Evolutionary conservation across 2,329 filamentous ascomycete species (phyloP).

Genomic region (Penicillium hesseltinei): DNA sequence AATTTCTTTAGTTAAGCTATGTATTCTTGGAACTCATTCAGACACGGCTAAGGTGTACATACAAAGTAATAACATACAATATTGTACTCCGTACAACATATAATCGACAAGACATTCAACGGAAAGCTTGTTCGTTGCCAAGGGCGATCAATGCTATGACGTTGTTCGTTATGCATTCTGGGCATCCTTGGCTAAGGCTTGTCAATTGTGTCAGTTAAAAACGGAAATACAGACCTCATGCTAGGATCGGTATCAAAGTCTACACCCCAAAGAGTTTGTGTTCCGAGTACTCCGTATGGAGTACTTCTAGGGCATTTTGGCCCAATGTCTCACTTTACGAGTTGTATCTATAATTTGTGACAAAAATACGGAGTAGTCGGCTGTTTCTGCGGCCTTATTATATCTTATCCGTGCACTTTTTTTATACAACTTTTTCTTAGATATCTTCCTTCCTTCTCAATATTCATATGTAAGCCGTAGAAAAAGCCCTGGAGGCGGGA

Average conservation of each 20-base stretch:
- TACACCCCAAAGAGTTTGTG: not conserved
- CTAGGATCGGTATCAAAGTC: not conserved
- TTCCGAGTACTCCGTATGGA: not conserved
- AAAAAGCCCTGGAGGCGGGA: not conserved
- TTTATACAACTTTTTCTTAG: not conserved
- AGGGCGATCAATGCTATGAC: conserved; percentile 6
- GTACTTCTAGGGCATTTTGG: not conserved
- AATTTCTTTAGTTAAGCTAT: not conserved
- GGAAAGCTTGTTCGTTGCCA: conserved; percentile 11
- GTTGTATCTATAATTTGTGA: not conserved
- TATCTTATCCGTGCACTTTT: not conserved
- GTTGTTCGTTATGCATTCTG: not conserved
- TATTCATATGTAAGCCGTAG: not conserved
- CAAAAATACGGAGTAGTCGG: not conserved
- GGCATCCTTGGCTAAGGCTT: conserved; percentile 5
- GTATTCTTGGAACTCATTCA: not conserved
- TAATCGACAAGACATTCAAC: not conserved
- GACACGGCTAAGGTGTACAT: not conserved
- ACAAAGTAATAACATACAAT: not conserved
- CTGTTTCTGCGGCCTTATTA: not conserved
- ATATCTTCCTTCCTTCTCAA: not conserved
- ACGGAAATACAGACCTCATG: not conserved
- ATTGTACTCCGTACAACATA: not conserved
- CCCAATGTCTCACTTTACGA: not conserved
- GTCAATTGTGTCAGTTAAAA: too few relatives aligned